These are phyloP conservation scores for Mangifera indica DNA, from an alignment of 345 rosid species.

Conservation along the genomic window DNA sequence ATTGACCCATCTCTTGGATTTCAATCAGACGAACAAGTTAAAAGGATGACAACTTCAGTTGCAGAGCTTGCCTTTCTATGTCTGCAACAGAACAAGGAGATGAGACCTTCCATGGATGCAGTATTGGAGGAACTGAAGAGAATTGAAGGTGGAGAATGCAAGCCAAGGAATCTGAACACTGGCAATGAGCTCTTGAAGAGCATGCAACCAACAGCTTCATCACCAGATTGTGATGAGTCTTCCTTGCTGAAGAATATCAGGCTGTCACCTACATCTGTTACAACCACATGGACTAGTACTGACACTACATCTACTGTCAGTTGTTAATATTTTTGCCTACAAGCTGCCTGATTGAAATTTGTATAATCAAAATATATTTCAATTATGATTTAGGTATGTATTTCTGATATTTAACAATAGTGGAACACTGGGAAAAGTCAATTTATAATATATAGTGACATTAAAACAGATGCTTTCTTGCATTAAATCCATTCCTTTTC, in stretches of 20 bases:
- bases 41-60: slow-evolving; percentile 44
- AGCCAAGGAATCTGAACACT: slow-evolving; percentile 20
- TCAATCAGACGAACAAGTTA: slow-evolving; percentile 33
- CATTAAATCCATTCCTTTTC: too few relatives aligned
- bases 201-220: slow-evolving; percentile 23
- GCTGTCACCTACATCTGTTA: too few relatives aligned
- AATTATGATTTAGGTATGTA: too few relatives aligned
- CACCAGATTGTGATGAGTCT: slow-evolving; percentile 37
- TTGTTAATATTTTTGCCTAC: too few relatives aligned
- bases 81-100: slow-evolving; percentile 52
- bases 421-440: too few relatives aligned
- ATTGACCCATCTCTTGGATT: slow-evolving; percentile 53
- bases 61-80: slow-evolving; percentile 63
- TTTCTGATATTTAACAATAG: too few relatives aligned
- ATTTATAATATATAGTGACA: too few relatives aligned
- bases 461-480: too few relatives aligned
- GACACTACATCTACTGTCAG: too few relatives aligned
- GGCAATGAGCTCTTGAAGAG: slow-evolving; percentile 32
- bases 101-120: slow-evolving; percentile 57
- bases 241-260: slow-evolving; percentile 27
- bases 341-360: too few relatives aligned
- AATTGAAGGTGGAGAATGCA: slow-evolving; percentile 31
- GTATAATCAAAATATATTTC: too few relatives aligned
- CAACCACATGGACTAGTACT: too few relatives aligned
- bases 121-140: slow-evolving; percentile 44